A percentile compares a stretch with the other conserved stretches of the same genome.
phyloP scores from a whole-genome alignment of 1,284 basidiomycete genomes.

The Pseudozyma tsukubaensis region DNA sequence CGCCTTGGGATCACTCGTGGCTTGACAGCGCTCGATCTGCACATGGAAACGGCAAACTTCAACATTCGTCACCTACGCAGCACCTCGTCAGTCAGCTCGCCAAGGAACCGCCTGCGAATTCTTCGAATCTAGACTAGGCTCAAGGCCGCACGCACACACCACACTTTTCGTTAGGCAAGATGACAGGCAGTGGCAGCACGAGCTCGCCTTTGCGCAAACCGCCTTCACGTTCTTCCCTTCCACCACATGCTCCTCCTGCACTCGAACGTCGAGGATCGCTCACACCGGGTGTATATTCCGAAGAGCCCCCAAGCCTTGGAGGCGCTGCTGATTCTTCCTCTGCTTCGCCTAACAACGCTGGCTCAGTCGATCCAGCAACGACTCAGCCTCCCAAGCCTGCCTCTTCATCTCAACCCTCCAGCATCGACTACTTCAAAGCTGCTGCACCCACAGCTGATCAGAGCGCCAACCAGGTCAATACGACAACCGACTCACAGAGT shows the following conservation, averaged over 20 bases:
- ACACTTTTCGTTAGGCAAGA: too few species aligned
- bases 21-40: too few species aligned
- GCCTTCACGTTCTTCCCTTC: slow-evolving; percentile 3
- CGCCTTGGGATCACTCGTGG: background rate
- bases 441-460: slow-evolving; percentile 10
- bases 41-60: too few species aligned
- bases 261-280: slow-evolving; percentile 35
- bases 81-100: too few species aligned
- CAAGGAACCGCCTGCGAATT: too few species aligned
- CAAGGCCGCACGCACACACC: too few species aligned
- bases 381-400: slow-evolving; percentile 10
- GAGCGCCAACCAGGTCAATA: slow-evolving; percentile 1
- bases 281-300: slow-evolving; percentile 48
- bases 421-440: slow-evolving; percentile 38
- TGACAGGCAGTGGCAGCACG: too few species aligned
- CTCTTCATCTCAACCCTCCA: slow-evolving; percentile 16
- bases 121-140: too few species aligned
- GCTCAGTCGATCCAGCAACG: slow-evolving; percentile 10
- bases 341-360: slow-evolving; percentile 3
- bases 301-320: slow-evolving; percentile 45
- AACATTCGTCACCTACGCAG: too few species aligned
- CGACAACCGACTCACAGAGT: slow-evolving; percentile 2
- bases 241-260: slow-evolving; percentile 11
- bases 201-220: too few species aligned
- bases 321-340: background rate